phyloP scores from a whole-genome alignment of 1,139 yeast species.

The Lodderomyces parapsilosis region DNA sequence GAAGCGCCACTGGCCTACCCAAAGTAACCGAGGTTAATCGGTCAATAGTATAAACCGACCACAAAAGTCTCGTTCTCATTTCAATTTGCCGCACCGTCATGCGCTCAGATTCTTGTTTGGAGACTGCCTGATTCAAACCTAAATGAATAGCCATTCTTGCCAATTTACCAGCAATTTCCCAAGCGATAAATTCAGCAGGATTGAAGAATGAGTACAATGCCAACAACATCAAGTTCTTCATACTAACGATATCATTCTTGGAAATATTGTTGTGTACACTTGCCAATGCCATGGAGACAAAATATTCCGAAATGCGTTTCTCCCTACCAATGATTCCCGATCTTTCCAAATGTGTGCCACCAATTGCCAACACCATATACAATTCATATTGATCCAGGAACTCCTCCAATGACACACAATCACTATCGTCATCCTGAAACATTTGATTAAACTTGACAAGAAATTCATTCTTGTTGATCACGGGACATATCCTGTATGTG shows the following conservation, averaged over 20 bases:
- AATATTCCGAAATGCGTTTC: conserved; percentile 25
- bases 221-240: conserved; percentile 37
- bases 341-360: conserved; percentile 45
- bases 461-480: conserved; percentile 37
- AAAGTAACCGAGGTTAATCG: conserved; percentile 41
- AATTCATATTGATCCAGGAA: conserved; percentile 35
- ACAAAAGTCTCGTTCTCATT: conserved; percentile 42
- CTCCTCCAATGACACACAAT: conserved; percentile 9
- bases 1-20: conserved; percentile 44
- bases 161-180: conserved; percentile 50
- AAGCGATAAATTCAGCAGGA: conserved; percentile 41
- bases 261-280: conserved; percentile 31
- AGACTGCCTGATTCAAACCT: conserved; percentile 40
- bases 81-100: conserved; percentile 33
- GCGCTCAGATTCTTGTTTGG: conserved; percentile 20
- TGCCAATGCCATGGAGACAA: conserved; percentile 17
- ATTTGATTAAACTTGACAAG: conserved; percentile 22
- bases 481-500: conserved; percentile 43
- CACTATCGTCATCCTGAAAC: conserved; percentile 7
- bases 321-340: conserved; percentile 25
- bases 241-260: conserved; percentile 32
- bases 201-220: conserved; percentile 48
- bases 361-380: conserved; percentile 50
- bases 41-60: conserved; percentile 53
- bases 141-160: conserved; percentile 39